Percentiles rank a stretch among this genome's conserved stretches.
These are phyloP conservation scores for Cutaneotrichosporon sp. DNA, from an alignment of 1,284 basidiomycete genomes.

Conservation along the genomic window DNA sequence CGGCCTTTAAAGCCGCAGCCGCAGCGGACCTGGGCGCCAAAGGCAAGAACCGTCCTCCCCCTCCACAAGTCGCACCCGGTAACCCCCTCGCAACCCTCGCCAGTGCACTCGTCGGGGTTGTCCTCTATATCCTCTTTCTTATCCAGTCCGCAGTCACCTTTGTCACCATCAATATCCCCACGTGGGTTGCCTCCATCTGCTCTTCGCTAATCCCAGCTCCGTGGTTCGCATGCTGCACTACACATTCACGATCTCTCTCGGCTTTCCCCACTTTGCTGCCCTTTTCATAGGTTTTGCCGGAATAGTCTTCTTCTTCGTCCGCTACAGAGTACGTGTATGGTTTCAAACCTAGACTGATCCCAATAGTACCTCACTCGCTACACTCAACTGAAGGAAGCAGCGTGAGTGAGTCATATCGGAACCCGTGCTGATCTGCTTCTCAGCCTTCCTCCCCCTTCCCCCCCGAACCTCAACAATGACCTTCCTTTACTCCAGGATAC, in stretches of 20 bases:
- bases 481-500: conserved; percentile 25
- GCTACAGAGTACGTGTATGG: conserved; percentile 71
- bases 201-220: conserved; percentile 49
- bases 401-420: conserved; percentile 48
- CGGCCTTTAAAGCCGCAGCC: not conserved
- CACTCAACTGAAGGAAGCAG: conserved; percentile 76
- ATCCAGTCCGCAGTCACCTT: conserved; percentile 65
- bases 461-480: conserved; percentile 28
- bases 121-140: conserved; percentile 74
- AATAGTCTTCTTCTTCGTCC: conserved; percentile 73
- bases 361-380: conserved; percentile 49
- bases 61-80: conserved; percentile 3
- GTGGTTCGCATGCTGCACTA: conserved; percentile 66
- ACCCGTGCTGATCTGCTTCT: not conserved
- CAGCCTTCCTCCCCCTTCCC: conserved; percentile 34
- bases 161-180: conserved; percentile 71
- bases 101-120: conserved; percentile 78
- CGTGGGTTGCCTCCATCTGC: conserved; percentile 36
- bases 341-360: conserved; percentile 47
- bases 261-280: conserved; percentile 79
- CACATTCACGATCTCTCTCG: conserved; percentile 81
- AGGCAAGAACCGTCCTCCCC: conserved; percentile 6
- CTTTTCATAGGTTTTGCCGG: conserved; percentile 64
- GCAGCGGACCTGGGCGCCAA: not conserved
- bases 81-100: conserved; percentile 67